Evolutionary conservation across 805 yeast genomes (phyloP).

Genomic region (Wickerhamomyces pijperi): DNA sequence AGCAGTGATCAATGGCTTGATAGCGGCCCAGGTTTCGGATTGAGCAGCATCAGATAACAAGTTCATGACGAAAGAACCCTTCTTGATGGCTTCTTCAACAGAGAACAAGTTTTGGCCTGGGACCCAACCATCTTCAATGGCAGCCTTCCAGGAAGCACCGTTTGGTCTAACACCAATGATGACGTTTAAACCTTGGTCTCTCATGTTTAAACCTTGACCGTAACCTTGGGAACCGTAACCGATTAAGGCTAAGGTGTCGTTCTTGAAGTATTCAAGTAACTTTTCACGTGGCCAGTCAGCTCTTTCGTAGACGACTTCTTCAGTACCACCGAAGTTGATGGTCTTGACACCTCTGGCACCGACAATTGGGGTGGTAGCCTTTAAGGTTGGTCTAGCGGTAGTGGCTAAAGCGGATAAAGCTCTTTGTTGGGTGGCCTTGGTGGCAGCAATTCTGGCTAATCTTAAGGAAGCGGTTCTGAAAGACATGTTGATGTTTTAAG

Average conservation of each 20-base stretch:
- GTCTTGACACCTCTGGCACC: constrained; percentile 87
- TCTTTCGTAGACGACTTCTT: constrained; percentile 95
- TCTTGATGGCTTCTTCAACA: constrained; percentile 83
- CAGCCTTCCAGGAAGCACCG: constrained; percentile 99
- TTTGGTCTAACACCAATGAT: constrained; percentile 96
- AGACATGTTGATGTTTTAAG: constrained; percentile 17
- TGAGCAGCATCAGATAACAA: constrained; percentile 98
- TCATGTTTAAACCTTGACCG: constrained; percentile 98
- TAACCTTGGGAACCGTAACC: constrained; percentile 99
- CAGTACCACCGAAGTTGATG: constrained; percentile 93
- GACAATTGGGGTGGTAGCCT: constrained; percentile 35
- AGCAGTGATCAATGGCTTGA: constrained; percentile 88
- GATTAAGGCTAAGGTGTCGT: constrained; percentile 93
- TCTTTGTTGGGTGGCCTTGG: constrained; percentile 38
- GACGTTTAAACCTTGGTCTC: constrained; percentile 97
- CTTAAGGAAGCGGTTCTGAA: constrained; percentile 38
- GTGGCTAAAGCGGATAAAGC: constrained; percentile 43
- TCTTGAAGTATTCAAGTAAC: constrained; percentile 90
- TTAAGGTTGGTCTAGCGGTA: constrained; percentile 52
- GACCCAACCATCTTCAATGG: constrained; percentile 99
- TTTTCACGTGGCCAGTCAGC: constrained; percentile 99
- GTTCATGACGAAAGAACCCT: constrained; percentile 95
- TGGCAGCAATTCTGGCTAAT: constrained; percentile 35
- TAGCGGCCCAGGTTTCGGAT: constrained; percentile 89
- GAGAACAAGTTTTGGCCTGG: constrained; percentile 97